Evolutionary conservation across 1,139 yeast genomes (phyloP).

Genomic region (Nakaseomyces sp.): DNA sequence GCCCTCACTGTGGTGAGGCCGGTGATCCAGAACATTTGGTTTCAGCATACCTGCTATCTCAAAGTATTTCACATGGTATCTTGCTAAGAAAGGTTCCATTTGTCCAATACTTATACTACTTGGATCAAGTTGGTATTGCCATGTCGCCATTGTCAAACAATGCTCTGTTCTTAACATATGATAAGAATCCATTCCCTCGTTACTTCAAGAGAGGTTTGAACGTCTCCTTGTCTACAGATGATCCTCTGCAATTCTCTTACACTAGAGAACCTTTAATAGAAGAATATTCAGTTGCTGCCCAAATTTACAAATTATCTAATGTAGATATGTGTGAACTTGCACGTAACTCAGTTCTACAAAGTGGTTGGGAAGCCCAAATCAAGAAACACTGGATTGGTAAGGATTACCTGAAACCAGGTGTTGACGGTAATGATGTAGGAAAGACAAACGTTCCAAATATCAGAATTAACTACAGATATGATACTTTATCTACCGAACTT

Average conservation of each 20-base stretch:
- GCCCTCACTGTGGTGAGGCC: constrained; percentile 99
- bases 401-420: constrained; percentile 51
- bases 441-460: constrained; percentile 93
- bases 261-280: constrained; percentile 97
- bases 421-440: constrained; percentile 77
- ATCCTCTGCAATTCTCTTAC: constrained; percentile 89
- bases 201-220: constrained; percentile 90
- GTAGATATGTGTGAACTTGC: constrained; percentile 96
- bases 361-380: constrained; percentile 81
- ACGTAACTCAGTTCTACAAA: constrained; percentile 73
- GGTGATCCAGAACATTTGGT: constrained; percentile 98
- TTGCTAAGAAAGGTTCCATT: constrained; percentile 86
- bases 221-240: constrained; percentile 87
- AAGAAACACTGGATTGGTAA: constrained; percentile 92
- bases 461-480: constrained; percentile 71
- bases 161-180: constrained; percentile 90
- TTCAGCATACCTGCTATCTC: constrained; percentile 80
- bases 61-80: constrained; percentile 93
- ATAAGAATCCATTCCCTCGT: constrained; percentile 82
- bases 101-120: constrained; percentile 82
- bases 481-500: constrained; percentile 69
- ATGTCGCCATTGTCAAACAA: constrained; percentile 97
- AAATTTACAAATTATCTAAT: constrained; percentile 82
- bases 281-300: constrained; percentile 96
- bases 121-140: constrained; percentile 96